These are phyloP conservation scores for Porodaedalea pini DNA, from an alignment of 1,284 basidiomycete species.

Conservation along the genomic window DNA sequence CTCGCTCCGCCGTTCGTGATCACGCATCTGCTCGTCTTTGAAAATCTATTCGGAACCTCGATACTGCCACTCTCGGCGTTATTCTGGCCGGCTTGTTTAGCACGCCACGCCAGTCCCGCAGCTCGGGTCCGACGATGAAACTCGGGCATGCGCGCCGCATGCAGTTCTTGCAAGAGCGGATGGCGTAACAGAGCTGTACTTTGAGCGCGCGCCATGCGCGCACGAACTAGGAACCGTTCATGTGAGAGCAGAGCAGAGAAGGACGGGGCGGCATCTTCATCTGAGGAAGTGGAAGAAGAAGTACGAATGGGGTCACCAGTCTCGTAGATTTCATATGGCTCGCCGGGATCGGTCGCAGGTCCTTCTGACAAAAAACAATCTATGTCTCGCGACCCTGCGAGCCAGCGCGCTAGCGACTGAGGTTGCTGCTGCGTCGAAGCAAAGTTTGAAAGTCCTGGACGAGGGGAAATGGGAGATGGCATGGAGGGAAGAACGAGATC, in stretches of 20 bases:
- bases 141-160: conserved; percentile 27
- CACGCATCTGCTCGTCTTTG: conserved; percentile 27
- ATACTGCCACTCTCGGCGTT: background rate
- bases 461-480: conserved; percentile 37
- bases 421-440: background rate
- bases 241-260: conserved; percentile 41
- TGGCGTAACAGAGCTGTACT: conserved; percentile 35
- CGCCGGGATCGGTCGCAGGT: background rate
- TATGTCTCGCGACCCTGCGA: background rate
- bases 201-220: conserved; percentile 37
- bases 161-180: conserved; percentile 50
- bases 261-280: conserved; percentile 29
- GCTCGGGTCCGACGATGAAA: conserved; percentile 30
- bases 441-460: background rate
- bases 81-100: conserved; percentile 20
- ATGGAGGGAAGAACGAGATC: conserved; percentile 47
- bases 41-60: background rate
- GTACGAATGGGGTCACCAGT: background rate
- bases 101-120: conserved; percentile 27
- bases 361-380: background rate
- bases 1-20: conserved; percentile 42
- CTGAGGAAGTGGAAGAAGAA: background rate
- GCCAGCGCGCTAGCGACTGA: background rate
- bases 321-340: conserved; percentile 4
- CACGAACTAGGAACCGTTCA: conserved; percentile 45